Percentiles rank a stretch among this genome's conserved stretches.
These are phyloP conservation scores for Xylogone sp. DNA, from an alignment of 2,329 filamentous ascomycete genomes.

Conservation along the genomic window DNA sequence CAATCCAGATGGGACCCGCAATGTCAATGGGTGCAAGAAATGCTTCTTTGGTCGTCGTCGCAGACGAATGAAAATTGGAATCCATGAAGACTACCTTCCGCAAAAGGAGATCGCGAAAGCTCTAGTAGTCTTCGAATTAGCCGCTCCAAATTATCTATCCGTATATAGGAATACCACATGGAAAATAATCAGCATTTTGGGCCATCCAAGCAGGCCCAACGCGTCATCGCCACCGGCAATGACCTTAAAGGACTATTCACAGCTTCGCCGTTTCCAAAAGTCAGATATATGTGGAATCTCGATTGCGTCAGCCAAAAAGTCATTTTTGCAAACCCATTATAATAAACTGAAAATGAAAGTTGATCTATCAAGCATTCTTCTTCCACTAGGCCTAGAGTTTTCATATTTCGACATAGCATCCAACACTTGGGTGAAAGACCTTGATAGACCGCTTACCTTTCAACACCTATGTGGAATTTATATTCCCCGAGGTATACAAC, in stretches of 20 bases:
- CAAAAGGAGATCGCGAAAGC: slow-evolving; percentile 29
- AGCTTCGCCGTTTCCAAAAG: slow-evolving; percentile 14
- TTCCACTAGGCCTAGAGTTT: slow-evolving; percentile 25
- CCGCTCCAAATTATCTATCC: slow-evolving; percentile 37
- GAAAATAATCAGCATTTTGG: slow-evolving; percentile 37
- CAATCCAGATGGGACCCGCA: slow-evolving; percentile 24
- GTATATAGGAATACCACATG: slow-evolving; percentile 49
- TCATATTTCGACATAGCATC: slow-evolving; percentile 24
- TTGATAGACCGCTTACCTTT: slow-evolving; percentile 23
- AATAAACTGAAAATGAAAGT: slow-evolving; percentile 23
- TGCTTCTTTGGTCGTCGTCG: slow-evolving; percentile 35
- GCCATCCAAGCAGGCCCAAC: slow-evolving; percentile 18
- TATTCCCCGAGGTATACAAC: slow-evolving; percentile 26
- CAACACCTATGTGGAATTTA: slow-evolving; percentile 29
- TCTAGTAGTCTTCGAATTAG: slow-evolving; percentile 48
- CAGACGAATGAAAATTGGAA: slow-evolving; percentile 37
- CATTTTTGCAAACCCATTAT: slow-evolving; percentile 28
- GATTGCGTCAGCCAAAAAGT: slow-evolving; percentile 26
- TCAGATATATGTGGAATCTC: slow-evolving; percentile 12
- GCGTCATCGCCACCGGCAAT: slow-evolving; percentile 11
- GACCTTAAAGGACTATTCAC: slow-evolving; percentile 16
- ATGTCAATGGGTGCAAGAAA: slow-evolving; percentile 36
- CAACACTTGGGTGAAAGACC: slow-evolving; percentile 23
- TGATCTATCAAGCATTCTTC: slow-evolving; percentile 17
- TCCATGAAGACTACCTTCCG: slow-evolving; percentile 44